Evolutionary conservation across 768 basidiomycete species (phyloP).

Genomic region (Termitomyces sp.): DNA sequence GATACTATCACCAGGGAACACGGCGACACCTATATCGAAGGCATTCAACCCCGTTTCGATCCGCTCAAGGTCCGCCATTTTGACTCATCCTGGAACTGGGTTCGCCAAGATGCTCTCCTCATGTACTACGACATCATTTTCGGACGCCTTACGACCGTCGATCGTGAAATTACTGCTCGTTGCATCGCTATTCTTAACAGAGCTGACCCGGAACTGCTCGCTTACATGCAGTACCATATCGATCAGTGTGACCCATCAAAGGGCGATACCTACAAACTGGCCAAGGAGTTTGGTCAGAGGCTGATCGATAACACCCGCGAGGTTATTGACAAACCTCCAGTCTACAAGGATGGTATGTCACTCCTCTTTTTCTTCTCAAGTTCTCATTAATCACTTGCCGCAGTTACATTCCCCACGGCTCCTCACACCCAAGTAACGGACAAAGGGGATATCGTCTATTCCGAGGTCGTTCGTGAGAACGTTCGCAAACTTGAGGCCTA

Average conservation of each 20-base stretch:
- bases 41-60: conserved; percentile 93
- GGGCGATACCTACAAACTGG: conserved; percentile 92
- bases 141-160: conserved; percentile 89
- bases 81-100: conserved; percentile 99
- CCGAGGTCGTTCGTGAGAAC: conserved; percentile 92
- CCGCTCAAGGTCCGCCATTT: conserved; percentile 96
- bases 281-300: conserved; percentile 95
- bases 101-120: conserved; percentile 89
- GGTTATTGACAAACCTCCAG: conserved; percentile 76
- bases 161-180: conserved; percentile 94
- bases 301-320: conserved; percentile 92
- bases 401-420: conserved; percentile 97
- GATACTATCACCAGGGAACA: conserved; percentile 91
- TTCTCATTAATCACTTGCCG: neutral
- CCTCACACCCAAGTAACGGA: conserved; percentile 91
- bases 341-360: conserved; percentile 90
- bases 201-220: conserved; percentile 86
- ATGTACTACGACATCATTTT: conserved; percentile 99
- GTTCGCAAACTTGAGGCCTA: conserved; percentile 98
- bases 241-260: conserved; percentile 74
- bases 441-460: conserved; percentile 93
- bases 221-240: conserved; percentile 96
- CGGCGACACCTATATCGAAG: conserved; percentile 89
- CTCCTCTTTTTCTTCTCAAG: neutral
- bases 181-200: conserved; percentile 98